Evolutionary conservation across 1,284 basidiomycete species (phyloP), one percentile per base, ranked within the genome.

Genomic region (Waitea zeae): DNA sequence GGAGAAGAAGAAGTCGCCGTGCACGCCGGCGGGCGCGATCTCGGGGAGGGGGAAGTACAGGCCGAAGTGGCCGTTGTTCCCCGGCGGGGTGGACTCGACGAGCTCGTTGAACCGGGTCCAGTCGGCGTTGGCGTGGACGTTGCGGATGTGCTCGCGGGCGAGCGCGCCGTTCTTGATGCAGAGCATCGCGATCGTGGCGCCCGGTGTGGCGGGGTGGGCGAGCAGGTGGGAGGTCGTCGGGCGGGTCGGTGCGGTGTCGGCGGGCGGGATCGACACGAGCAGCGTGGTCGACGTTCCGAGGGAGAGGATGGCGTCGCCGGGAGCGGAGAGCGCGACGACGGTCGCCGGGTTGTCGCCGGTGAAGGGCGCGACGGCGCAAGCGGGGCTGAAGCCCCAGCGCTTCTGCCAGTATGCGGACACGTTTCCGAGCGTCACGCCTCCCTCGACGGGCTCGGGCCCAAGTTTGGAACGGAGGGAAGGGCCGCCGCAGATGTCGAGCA

Each of bases 281-380:
- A 89, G 72, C 0, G 88, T 92, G 11, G 88, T 89, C 0, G 84
- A 89, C 5, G 88, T 95, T 20, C 88, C 88, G n/a, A 93, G 66
- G 7, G 84, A 89, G 20, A 93, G 67, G 27, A 93, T 63, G 5
- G 84, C 88, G 49, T 93, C 86, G 40, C 81, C 70, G n/a, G 79
- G 75, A n/a, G 63, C 62, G 3, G 74, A 76, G 33, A 89, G 65
- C 2, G 79, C 73, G 31, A 88, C 67, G 41, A 92, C 74, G 2
- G 86, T 89, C 1, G 86, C 84, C 3, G 88, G 81, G 50, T 95
- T 95, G 53, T 95, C 89, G 9, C 89, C 89, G 0, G 87, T 92
- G 46, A 88, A 86, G 0, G 86, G 82, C 11, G 80, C 79, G 36
- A 95, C 65, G 31, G 76, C 58, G 46, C 88, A 92, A 18, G 78